Evolutionary conservation across 768 basidiomycete genomes (phyloP).

Genomic region (Serendipita sp.): DNA sequence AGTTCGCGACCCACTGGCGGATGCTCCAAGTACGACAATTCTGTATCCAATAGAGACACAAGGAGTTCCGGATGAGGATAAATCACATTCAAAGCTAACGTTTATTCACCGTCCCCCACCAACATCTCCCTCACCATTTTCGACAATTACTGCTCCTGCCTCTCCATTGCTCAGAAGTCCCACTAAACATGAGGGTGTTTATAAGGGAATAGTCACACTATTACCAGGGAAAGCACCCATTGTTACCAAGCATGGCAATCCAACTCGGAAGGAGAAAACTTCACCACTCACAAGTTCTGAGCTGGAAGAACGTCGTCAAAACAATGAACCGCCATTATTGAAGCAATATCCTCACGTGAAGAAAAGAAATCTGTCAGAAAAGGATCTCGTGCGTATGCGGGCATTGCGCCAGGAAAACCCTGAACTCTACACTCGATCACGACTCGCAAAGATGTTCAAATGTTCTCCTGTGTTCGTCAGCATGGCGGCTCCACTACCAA

Average conservation of each 20-base stretch:
- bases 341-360: slow-evolving; percentile 8
- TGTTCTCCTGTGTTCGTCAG: slow-evolving; percentile 56
- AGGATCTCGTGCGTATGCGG: slow-evolving; percentile 39
- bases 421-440: slow-evolving; percentile 38
- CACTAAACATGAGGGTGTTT: background rate
- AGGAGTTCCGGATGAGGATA: background rate
- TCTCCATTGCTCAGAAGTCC: slow-evolving; percentile 50
- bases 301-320: background rate
- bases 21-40: background rate
- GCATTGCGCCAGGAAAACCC: slow-evolving; percentile 44
- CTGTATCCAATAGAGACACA: background rate
- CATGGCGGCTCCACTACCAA: slow-evolving; percentile 45
- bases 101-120: slow-evolving; percentile 81
- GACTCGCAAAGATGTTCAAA: slow-evolving; percentile 61
- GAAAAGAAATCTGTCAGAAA: slow-evolving; percentile 30
- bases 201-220: slow-evolving; percentile 1
- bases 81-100: slow-evolving; percentile 26
- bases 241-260: background rate
- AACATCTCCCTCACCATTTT: slow-evolving; percentile 54
- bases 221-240: background rate
- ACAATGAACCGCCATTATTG: background rate
- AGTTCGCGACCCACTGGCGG: background rate
- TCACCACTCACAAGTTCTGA: background rate
- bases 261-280: background rate
- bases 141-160: slow-evolving; percentile 48